phyloP scores from a whole-genome alignment of 768 basidiomycete species.

The Calocybe indica region DNA sequence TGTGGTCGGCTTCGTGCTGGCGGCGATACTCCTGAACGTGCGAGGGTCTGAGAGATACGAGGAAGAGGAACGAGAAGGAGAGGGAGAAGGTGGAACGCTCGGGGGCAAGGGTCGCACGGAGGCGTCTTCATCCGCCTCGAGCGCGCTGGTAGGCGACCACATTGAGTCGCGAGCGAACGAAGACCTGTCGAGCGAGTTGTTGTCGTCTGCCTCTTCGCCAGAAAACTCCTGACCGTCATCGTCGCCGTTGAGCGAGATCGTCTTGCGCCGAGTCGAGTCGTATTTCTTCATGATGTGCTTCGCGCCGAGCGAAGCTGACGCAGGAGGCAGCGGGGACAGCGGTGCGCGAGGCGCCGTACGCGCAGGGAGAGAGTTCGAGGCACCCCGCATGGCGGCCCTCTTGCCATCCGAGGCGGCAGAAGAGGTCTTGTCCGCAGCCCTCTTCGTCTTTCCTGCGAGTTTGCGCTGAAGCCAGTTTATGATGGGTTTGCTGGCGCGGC shows the following conservation, averaged over 20 bases:
- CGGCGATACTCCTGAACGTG: conserved; percentile 77
- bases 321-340: conserved; percentile 36
- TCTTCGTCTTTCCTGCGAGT: conserved; percentile 49
- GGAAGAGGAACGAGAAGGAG: conserved; percentile 78
- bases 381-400: conserved; percentile 26
- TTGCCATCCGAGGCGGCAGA: conserved; percentile 20
- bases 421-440: conserved; percentile 30
- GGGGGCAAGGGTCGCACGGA: conserved; percentile 88
- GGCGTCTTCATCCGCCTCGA: conserved; percentile 93
- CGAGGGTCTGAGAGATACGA: conserved; percentile 78
- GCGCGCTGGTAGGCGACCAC: conserved; percentile 71
- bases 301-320: conserved; percentile 12
- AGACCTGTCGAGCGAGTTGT: conserved; percentile 41
- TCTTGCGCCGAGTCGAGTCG: conserved; percentile 37
- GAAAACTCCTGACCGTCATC: conserved; percentile 36
- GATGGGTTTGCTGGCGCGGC: conserved; percentile 77
- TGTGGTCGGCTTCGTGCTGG: conserved; percentile 93
- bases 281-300: conserved; percentile 14
- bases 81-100: conserved; percentile 80
- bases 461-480: conserved; percentile 90
- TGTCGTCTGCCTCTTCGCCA: conserved; percentile 38
- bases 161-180: conserved; percentile 67
- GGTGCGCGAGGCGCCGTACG: conserved; percentile 34
- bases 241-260: conserved; percentile 61
- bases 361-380: conserved; percentile 17